Percentiles rank a stretch among this genome's conserved stretches.
Evolutionary conservation across 306 rosid genomes (phyloP).

Genomic region (Acmispon strigosus): DNA sequence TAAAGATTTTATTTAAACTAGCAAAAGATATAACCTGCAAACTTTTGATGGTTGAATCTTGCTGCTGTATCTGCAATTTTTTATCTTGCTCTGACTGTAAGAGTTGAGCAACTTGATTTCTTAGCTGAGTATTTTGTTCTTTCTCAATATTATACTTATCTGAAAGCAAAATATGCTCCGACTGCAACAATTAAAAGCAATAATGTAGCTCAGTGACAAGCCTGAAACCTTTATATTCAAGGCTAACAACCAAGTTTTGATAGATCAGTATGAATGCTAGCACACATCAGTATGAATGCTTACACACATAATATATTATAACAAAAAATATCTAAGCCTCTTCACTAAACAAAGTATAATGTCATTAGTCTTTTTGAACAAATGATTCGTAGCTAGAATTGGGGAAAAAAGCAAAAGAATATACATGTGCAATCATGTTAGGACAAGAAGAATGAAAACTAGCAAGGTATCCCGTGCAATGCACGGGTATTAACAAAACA

Average conservation of each 20-base stretch:
- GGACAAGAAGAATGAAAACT: neutral
- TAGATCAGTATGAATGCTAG: neutral
- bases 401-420: neutral
- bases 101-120: slow-evolving; percentile 90
- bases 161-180: slow-evolving; percentile 64
- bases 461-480: no score
- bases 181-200: slow-evolving; percentile 53
- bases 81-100: slow-evolving; percentile 81
- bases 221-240: slow-evolving; percentile 14
- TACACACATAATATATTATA: neutral
- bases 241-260: slow-evolving; percentile 1
- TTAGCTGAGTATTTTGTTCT: slow-evolving; percentile 81
- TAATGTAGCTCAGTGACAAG: slow-evolving; percentile 19
- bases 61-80: slow-evolving; percentile 66
- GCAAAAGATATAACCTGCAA: slow-evolving; percentile 54
- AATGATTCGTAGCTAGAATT: neutral
- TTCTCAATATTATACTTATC: slow-evolving; percentile 77
- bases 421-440: neutral
- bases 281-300: neutral
- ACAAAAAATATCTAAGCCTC: neutral
- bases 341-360: neutral
- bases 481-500: no score
- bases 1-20: slow-evolving; percentile 4
- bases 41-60: slow-evolving; percentile 66
- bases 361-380: neutral